Percentiles rank a stretch among this genome's conserved stretches.
These are phyloP conservation scores for Stygiomarasmius scandens DNA, from an alignment of 1,284 basidiomycete genomes.

Conservation along the genomic window DNA sequence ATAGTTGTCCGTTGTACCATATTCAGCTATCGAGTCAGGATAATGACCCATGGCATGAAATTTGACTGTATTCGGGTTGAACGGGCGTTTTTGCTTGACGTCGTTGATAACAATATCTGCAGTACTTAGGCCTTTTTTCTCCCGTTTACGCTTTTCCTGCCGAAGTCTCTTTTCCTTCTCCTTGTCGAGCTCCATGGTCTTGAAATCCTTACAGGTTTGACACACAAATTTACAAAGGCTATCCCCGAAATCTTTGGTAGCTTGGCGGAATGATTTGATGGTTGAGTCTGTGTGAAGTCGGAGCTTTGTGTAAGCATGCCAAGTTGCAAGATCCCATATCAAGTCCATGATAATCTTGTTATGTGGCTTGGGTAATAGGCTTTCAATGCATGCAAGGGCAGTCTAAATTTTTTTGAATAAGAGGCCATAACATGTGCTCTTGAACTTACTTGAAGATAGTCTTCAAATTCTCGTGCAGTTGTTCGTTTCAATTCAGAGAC, in stretches of 20 bases:
- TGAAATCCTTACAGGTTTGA: slow-evolving; percentile 1
- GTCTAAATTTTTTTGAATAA: not conserved
- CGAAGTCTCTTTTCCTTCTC: not conserved
- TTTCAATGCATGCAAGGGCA: not conserved
- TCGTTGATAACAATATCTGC: not conserved
- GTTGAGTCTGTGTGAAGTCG: slow-evolving; percentile 20
- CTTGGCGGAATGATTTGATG: not conserved
- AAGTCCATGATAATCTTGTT: slow-evolving; percentile 14
- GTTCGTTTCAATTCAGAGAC: slow-evolving; percentile 23
- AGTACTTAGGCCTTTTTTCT: not conserved
- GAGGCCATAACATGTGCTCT: not conserved
- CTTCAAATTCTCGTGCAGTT: slow-evolving; percentile 29
- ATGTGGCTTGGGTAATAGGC: slow-evolving; percentile 10
- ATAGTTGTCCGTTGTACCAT: slow-evolving; percentile 16
- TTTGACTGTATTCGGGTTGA: slow-evolving; percentile 16
- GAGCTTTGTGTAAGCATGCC: slow-evolving; percentile 26
- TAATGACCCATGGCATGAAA: slow-evolving; percentile 14
- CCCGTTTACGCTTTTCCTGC: not conserved
- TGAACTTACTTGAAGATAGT: slow-evolving; percentile 25
- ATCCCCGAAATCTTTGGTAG: not conserved
- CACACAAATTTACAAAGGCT: slow-evolving; percentile 5
- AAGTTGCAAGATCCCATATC: slow-evolving; percentile 13
- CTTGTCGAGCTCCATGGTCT: slow-evolving; percentile 8
- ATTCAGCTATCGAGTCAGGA: not conserved
- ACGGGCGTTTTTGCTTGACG: not conserved